Percentiles rank a stretch among this genome's conserved stretches.
phyloP scores from a whole-genome alignment of 495 filamentous ascomycete species.

The Xylaria intraflava region DNA sequence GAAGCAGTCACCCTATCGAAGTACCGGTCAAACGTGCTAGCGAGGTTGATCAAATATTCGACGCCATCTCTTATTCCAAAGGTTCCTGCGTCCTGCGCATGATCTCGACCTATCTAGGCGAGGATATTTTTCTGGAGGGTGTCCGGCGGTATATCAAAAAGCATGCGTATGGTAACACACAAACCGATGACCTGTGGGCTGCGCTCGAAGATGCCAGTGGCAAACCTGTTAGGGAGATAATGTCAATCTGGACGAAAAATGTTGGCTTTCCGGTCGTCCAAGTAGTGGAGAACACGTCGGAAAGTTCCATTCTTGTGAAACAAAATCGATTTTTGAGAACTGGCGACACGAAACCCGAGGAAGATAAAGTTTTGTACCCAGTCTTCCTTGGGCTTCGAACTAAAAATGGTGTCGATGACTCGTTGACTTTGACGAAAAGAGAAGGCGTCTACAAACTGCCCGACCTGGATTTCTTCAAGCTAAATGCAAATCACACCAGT shows the following conservation, averaged over 20 bases:
- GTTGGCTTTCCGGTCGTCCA: constrained; percentile 68
- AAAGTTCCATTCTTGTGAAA: constrained; percentile 57
- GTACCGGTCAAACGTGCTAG: constrained; percentile 92
- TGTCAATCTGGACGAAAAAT: constrained; percentile 75
- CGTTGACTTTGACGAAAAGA: constrained; percentile 60
- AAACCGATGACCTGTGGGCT: constrained; percentile 87
- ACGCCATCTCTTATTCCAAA: constrained; percentile 96
- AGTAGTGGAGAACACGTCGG: constrained; percentile 54
- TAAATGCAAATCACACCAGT: constrained; percentile 70
- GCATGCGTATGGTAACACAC: constrained; percentile 80
- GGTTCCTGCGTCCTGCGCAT: constrained; percentile 93
- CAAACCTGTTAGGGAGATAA: constrained; percentile 73
- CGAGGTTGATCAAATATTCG: constrained; percentile 98
- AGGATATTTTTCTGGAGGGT: constrained; percentile 90
- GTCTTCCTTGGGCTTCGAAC: constrained; percentile 65
- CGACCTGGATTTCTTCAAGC: constrained; percentile 65
- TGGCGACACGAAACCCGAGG: constrained; percentile 72
- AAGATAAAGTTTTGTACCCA: constrained; percentile 71
- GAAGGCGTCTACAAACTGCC: constrained; percentile 65
- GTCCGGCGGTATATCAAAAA: constrained; percentile 89
- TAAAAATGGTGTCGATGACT: constrained; percentile 56
- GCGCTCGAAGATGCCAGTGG: constrained; percentile 85
- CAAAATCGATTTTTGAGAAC: constrained; percentile 73
- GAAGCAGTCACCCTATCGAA: constrained; percentile 95
- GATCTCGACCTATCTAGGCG: constrained; percentile 93